phyloP scores from a whole-genome alignment of 2,329 filamentous ascomycete genomes.

The Paramyrothecium sp. region DNA sequence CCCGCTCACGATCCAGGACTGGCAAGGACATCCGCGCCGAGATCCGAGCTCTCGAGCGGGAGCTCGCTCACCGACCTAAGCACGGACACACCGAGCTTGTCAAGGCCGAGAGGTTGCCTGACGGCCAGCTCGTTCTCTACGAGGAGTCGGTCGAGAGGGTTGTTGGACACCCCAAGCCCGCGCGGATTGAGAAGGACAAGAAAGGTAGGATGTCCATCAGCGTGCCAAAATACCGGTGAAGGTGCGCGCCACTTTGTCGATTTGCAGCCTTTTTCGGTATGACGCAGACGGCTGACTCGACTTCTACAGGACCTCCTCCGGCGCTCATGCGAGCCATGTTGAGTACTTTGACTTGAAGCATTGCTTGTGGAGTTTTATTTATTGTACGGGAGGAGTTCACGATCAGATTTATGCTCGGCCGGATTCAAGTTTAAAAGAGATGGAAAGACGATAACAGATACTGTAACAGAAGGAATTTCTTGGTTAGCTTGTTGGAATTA shows the following conservation, averaged over 20 bases:
- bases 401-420: too few relatives aligned
- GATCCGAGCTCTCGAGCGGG: constrained; percentile 66
- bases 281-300: constrained; percentile 28
- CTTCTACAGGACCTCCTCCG: constrained; percentile 58
- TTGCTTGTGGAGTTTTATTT: neutral
- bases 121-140: constrained; percentile 63
- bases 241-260: constrained; percentile 37
- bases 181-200: constrained; percentile 82
- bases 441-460: too few relatives aligned
- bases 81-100: constrained; percentile 47
- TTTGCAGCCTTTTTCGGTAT: constrained; percentile 6
- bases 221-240: constrained; percentile 68
- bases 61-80: constrained; percentile 33
- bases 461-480: too few relatives aligned
- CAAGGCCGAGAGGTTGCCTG: constrained; percentile 54
- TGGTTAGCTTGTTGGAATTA: too few relatives aligned
- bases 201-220: constrained; percentile 95
- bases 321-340: constrained; percentile 68
- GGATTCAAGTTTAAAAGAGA: too few relatives aligned
- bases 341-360: constrained; percentile 61
- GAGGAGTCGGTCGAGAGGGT: constrained; percentile 58
- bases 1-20: constrained; percentile 40
- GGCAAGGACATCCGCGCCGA: constrained; percentile 70
- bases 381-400: neutral
- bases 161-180: constrained; percentile 52